Conservation (phyloP, 371 early-diverging fungal genomes). For the Mucor plumbeus region DNA sequence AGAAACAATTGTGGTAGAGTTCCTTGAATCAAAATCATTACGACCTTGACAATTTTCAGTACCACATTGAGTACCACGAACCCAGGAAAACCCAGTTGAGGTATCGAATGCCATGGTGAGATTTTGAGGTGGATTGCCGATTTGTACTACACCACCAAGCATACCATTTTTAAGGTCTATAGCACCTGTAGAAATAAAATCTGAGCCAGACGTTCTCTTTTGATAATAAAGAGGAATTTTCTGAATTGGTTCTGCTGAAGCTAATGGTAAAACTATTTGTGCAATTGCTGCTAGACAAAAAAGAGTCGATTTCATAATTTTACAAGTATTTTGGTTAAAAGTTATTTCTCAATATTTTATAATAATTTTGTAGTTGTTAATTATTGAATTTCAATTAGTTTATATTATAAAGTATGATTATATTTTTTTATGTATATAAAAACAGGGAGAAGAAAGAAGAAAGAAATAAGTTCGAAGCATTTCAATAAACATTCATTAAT, state of each 20-base stretch:
- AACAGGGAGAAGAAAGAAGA: not conserved
- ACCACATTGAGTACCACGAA: slow-evolving; percentile 24
- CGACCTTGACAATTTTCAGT: slow-evolving; percentile 38
- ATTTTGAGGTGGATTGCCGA: slow-evolving; percentile 40
- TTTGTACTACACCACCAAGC: slow-evolving; percentile 29
- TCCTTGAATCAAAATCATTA: slow-evolving; percentile 39
- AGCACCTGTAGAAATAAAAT: slow-evolving; percentile 21
- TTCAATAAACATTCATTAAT: not conserved
- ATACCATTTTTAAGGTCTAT: slow-evolving; percentile 30
- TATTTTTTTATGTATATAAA: not conserved
- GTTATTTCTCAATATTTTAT: not conserved
- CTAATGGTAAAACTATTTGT: slow-evolving; percentile 15
- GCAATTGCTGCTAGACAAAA: slow-evolving; percentile 17
- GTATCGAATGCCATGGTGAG: slow-evolving; percentile 40
- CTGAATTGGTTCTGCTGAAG: slow-evolving; percentile 22
- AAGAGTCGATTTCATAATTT: slow-evolving; percentile 22
- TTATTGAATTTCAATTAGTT: not conserved
- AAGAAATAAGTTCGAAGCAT: not conserved
- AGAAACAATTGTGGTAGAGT: slow-evolving; percentile 35
- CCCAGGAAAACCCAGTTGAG: slow-evolving; percentile 38
- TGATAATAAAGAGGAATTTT: slow-evolving; percentile 26
- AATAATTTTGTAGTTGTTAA: not conserved
- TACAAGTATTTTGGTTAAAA: not conserved
- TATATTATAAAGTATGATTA: not conserved
- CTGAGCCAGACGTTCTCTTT: not conserved